phyloP scores from a whole-genome alignment of 768 basidiomycete genomes.

The Leucogyrophana mollusca region DNA sequence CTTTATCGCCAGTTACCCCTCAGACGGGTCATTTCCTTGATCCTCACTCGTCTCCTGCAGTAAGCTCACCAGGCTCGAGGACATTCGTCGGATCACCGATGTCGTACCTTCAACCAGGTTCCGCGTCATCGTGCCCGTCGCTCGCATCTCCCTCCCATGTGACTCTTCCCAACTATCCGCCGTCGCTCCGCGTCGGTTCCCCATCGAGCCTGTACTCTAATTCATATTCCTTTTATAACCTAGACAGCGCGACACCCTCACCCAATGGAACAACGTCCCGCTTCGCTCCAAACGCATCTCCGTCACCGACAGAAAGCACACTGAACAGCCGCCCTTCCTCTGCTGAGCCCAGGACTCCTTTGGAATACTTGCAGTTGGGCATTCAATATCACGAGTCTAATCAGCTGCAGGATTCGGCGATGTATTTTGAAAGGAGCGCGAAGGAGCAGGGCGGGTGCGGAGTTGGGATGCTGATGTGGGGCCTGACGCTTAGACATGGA shows the following conservation, averaged over 20 bases:
- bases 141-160: constrained; percentile 7
- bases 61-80: constrained; percentile 1
- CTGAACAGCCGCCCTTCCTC: constrained; percentile 14
- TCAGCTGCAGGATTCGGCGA: constrained; percentile 63
- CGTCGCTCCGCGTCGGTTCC: constrained; percentile 35
- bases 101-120: constrained; percentile 14
- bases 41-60: not conserved
- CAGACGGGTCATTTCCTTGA: constrained; percentile 18
- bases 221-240: constrained; percentile 64
- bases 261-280: constrained; percentile 33
- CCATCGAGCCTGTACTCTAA: constrained; percentile 51
- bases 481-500: constrained; percentile 78
- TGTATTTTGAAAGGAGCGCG: constrained; percentile 75
- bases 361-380: constrained; percentile 72
- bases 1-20: constrained; percentile 17
- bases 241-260: constrained; percentile 46
- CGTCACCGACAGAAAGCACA: constrained; percentile 6
- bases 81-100: not conserved
- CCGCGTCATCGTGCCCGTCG: constrained; percentile 14
- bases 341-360: constrained; percentile 40
- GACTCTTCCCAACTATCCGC: constrained; percentile 31
- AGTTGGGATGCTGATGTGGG: constrained; percentile 93
- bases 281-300: constrained; percentile 14
- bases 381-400: constrained; percentile 79
- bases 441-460: constrained; percentile 76